These are phyloP conservation scores for Termitomyces sp. DNA, from an alignment of 768 basidiomycete species.

Conservation along the genomic window DNA sequence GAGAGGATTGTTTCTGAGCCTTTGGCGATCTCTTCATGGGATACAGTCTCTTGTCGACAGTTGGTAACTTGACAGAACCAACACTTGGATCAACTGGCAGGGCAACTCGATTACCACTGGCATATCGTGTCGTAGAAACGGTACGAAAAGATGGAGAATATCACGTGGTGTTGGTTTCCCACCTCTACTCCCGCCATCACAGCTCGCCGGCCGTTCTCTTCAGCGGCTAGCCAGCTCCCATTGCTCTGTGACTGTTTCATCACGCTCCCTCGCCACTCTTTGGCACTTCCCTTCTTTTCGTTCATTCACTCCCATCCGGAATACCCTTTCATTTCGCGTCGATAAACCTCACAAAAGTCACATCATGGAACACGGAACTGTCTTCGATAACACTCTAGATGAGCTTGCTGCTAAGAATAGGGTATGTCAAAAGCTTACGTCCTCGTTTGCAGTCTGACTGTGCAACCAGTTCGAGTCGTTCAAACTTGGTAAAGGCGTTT, in stretches of 20 bases:
- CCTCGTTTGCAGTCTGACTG: background rate
- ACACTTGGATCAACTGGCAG: conserved; percentile 46
- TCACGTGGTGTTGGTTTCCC: conserved; percentile 16
- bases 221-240: conserved; percentile 11
- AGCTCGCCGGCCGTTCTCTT: conserved; percentile 6
- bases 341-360: conserved; percentile 9
- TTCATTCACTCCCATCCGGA: conserved; percentile 27
- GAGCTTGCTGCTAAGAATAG: conserved; percentile 36
- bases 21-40: too few relatives aligned
- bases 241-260: conserved; percentile 10
- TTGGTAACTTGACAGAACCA: conserved; percentile 53
- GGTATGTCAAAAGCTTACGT: conserved; percentile 21
- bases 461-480: conserved; percentile 61
- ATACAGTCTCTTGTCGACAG: conserved; percentile 41
- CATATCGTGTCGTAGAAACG: conserved; percentile 81
- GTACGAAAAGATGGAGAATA: conserved; percentile 48
- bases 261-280: conserved; percentile 16
- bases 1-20: conserved; percentile 55
- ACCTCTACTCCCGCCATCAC: conserved; percentile 14
- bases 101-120: conserved; percentile 48
- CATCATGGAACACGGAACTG: conserved; percentile 20
- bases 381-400: conserved; percentile 23
- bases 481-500: conserved; percentile 52
- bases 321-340: conserved; percentile 21
- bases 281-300: conserved; percentile 34